Conservation (phyloP, 257 asterid species). For the Ilex asprella region DNA sequence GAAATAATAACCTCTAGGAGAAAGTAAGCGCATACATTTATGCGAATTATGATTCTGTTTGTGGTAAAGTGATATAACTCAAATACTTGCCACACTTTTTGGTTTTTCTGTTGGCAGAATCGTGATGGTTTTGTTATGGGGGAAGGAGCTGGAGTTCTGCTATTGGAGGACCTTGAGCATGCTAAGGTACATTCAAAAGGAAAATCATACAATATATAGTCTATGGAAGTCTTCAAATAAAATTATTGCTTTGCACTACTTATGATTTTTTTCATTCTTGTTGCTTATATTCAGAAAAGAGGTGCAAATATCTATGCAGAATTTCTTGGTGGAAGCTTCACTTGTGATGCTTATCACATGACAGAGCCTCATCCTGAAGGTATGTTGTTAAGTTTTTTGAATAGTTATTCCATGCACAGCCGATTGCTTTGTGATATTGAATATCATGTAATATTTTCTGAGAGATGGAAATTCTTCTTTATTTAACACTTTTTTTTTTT, state of each 20-base stretch:
- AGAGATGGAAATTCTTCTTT: too few species aligned
- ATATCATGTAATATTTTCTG: too few species aligned
- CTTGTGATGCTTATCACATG: conserved; percentile 97
- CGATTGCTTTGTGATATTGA: too few species aligned
- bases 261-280: conserved; percentile 9
- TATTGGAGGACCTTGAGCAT: conserved; percentile 93
- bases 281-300: conserved; percentile 49
- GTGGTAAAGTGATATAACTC: not conserved
- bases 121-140: conserved; percentile 99
- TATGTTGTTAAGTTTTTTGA: conserved; percentile 12
- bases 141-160: conserved; percentile 95
- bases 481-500: too few species aligned
- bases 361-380: conserved; percentile 99
- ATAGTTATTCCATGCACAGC: too few species aligned
- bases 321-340: conserved; percentile 97
- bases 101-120: conserved; percentile 39
- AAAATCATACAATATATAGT: conserved; percentile 6
- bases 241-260: too few species aligned
- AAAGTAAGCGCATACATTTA: too few species aligned
- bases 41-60: too few species aligned
- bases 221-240: too few species aligned
- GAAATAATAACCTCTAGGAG: too few species aligned
- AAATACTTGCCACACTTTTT: conserved; percentile 2
- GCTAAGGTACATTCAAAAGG: conserved; percentile 53
- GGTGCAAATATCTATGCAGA: conserved; percentile 95